A percentile compares a stretch with the other conserved stretches of the same genome.
These are phyloP conservation scores for Aureoboletus auriporus DNA, from an alignment of 768 basidiomycete genomes.

Conservation along the genomic window DNA sequence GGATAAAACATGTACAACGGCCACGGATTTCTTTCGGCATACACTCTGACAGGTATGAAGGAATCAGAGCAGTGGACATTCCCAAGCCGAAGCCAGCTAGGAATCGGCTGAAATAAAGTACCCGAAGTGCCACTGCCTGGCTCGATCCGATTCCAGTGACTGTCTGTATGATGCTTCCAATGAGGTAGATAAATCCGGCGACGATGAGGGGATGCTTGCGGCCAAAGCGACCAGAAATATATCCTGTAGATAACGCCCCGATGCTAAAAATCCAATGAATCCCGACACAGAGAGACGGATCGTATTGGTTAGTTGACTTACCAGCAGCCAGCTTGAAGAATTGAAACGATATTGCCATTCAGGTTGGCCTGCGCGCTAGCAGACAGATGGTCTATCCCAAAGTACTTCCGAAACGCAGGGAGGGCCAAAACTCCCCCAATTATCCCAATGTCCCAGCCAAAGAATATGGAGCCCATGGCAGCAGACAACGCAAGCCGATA, in stretches of 20 bases:
- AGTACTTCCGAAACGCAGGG: conserved; percentile 43
- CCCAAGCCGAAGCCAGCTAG: conserved; percentile 62
- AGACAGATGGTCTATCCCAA: conserved; percentile 40
- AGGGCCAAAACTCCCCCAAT: conserved; percentile 49
- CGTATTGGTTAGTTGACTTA: conserved; percentile 22
- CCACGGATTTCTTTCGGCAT: conserved; percentile 46
- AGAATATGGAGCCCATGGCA: conserved; percentile 46
- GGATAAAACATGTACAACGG: conserved; percentile 45
- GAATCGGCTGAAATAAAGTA: conserved; percentile 50
- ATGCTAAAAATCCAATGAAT: conserved; percentile 27
- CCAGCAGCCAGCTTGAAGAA: conserved; percentile 48
- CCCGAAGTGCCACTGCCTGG: conserved; percentile 30
- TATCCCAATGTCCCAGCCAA: conserved; percentile 48
- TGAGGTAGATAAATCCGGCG: conserved; percentile 43
- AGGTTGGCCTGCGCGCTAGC: conserved; percentile 37
- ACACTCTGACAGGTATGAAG: conserved; percentile 50
- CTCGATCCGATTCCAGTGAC: conserved; percentile 40
- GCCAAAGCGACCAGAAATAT: conserved; percentile 40
- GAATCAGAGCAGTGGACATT: conserved; percentile 46
- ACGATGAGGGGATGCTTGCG: conserved; percentile 43
- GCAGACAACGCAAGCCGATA: conserved; percentile 43
- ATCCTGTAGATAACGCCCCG: conserved; percentile 40
- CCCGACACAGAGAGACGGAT: neutral
- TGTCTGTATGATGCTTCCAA: conserved; percentile 48
- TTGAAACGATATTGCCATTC: conserved; percentile 49